Base-by-base conservation (phyloP, 257 asterid species). In the Ehretia macrophylla region DNA sequence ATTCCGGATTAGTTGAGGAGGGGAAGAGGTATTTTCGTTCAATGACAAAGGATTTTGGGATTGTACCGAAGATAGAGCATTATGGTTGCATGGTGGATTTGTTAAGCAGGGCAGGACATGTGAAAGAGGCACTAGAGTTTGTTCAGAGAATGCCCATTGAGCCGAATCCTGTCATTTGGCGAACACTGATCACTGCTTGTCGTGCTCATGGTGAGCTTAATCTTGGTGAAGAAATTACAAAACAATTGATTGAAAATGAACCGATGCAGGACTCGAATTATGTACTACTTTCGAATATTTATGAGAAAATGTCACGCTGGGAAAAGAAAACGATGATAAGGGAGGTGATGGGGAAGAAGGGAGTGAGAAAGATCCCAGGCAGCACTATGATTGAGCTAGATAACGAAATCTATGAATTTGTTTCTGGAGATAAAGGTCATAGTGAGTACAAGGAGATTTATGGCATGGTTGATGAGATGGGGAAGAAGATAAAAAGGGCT, bases 1-100 rank as follows among this genome's bases (percentile, higher is more conserved):
- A 86, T 63, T 83, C 94, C 1, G 90, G 92, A 23, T 70, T 89
- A 58, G 87, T 84, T 5, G 73, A 79, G 54, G 71, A 84, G 65
- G 92, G 97, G 17, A 79, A 64, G 64, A 47, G 1, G 5, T 82
- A 84, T 64, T 89, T 86, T 47, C 54, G 72, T 55, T 67, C 66
- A 0, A 89, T 89, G 94, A 56, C 74, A 56, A 79, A 73, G 17
- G 87, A 80, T 58, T 81, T 70, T 47, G 72, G 75, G 14, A 79
- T 89, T 61, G 59, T 51, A 17, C 87, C 95, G 9, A 79, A 82
- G 70, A 82, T 89, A 8, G 94, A 84, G 81, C 97, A 89, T 60
- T 89, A 86, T 17, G 97, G 95, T 20, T 89, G 97, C 57, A 79
- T 89, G 87, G 92, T 86, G 67, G 94, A 89, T 79, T 57, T 89